A percentile compares a stretch with the other conserved stretches of the same genome.
phyloP scores from a whole-genome alignment of 2,329 filamentous ascomycete species.

The Aspergillus novoparasiticus region DNA sequence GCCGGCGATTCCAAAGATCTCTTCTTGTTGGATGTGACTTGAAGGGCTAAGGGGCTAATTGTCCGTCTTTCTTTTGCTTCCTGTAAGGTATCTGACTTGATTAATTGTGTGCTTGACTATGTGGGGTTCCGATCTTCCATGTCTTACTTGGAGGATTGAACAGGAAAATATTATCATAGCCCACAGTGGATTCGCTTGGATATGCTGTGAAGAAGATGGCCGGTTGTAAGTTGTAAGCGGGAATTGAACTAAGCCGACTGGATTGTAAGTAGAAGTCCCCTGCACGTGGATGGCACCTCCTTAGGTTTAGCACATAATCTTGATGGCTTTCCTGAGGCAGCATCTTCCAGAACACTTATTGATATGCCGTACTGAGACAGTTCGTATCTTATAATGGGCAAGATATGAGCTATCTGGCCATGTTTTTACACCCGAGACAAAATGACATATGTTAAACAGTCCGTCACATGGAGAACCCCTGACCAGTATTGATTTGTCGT shows the following conservation, averaged over 20 bases:
- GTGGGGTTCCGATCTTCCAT: not conserved
- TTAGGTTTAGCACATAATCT: not conserved
- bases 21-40: not conserved
- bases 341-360: no score
- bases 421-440: not conserved
- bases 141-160: no score
- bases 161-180: no score
- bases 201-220: not conserved
- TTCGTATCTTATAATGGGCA: no score
- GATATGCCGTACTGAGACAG: not conserved
- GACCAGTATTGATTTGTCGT: not conserved
- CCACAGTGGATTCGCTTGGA: not conserved
- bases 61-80: not conserved
- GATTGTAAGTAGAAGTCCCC: not conserved
- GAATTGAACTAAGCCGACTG: not conserved
- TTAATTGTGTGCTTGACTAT: not conserved
- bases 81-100: not conserved
- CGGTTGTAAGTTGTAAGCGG: not conserved
- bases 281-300: conserved; percentile 5
- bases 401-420: not conserved
- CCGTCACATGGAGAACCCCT: not conserved
- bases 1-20: not conserved
- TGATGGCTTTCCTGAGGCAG: not conserved
- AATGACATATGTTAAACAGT: not conserved
- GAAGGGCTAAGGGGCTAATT: not conserved